A percentile compares a stretch with the other conserved stretches of the same genome.
These are phyloP conservation scores for Amanita jacksonii DNA, from an alignment of 768 basidiomycete genomes.

Conservation along the genomic window DNA sequence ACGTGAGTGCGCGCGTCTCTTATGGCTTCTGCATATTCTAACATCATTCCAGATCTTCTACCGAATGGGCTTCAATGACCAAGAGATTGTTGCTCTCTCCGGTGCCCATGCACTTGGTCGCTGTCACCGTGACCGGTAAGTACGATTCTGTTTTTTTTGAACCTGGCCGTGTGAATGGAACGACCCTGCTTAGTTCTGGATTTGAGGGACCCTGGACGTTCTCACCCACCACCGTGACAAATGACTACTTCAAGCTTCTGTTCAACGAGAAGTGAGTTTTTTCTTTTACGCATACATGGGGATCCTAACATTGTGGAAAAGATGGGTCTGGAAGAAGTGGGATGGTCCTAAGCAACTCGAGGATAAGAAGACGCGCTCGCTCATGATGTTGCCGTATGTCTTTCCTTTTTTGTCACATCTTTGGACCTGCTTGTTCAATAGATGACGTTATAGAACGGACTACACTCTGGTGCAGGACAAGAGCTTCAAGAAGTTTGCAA, in stretches of 20 bases:
- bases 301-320: too few relatives aligned
- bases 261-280: constrained; percentile 66
- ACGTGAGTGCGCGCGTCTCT: constrained; percentile 31
- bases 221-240: constrained; percentile 81
- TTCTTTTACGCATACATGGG: not conserved
- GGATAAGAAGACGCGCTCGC: constrained; percentile 78
- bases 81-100: constrained; percentile 91
- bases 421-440: not conserved
- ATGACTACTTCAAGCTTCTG: constrained; percentile 81
- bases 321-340: constrained; percentile 96
- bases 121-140: constrained; percentile 75
- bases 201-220: constrained; percentile 94
- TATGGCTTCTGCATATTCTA: too few relatives aligned
- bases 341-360: constrained; percentile 86
- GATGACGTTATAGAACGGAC: constrained; percentile 49
- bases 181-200: too few relatives aligned
- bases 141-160: too few relatives aligned
- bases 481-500: constrained; percentile 81
- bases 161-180: too few relatives aligned
- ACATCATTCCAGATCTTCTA: constrained; percentile 56
- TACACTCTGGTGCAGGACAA: constrained; percentile 87
- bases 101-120: constrained; percentile 96
- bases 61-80: constrained; percentile 96
- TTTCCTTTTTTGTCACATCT: not conserved
- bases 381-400: constrained; percentile 95